Percentiles rank a stretch among this genome's conserved stretches.
Conservation (phyloP, 768 basidiomycete species). For the Sporobolomyces roseus region DNA sequence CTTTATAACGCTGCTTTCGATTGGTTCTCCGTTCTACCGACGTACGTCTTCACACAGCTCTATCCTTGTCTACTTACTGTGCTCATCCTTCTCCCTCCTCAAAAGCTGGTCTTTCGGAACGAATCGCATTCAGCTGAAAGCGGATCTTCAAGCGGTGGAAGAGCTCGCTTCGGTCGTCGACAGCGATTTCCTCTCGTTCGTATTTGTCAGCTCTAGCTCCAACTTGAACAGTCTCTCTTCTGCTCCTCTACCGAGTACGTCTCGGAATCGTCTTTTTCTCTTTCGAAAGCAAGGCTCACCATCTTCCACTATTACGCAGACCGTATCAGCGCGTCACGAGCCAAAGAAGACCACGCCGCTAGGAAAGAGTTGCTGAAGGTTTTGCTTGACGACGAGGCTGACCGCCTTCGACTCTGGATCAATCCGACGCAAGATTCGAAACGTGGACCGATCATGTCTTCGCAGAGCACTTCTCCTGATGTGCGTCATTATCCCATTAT, state of each 20-base stretch:
- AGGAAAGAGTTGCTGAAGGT: constrained; percentile 72
- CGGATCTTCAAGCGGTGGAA: constrained; percentile 78
- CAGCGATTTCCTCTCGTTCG: constrained; percentile 60
- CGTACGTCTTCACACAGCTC: neutral
- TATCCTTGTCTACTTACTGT: no score
- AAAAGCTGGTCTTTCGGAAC: constrained; percentile 99
- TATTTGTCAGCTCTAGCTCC: constrained; percentile 31
- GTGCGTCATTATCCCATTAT: constrained; percentile 9
- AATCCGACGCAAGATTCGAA: constrained; percentile 76
- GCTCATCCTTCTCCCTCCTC: neutral
- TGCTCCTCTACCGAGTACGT: constrained; percentile 46
- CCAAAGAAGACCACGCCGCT: constrained; percentile 60
- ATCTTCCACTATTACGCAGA: constrained; percentile 29
- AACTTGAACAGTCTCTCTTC: constrained; percentile 49
- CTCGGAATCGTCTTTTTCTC: neutral
- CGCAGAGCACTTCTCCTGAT: constrained; percentile 12
- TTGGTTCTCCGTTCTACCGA: constrained; percentile 78
- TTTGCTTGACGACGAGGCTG: constrained; percentile 85
- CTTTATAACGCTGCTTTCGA: constrained; percentile 76
- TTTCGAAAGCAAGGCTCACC: neutral
- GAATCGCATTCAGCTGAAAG: constrained; percentile 80
- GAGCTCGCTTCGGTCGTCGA: constrained; percentile 78
- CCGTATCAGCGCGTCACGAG: constrained; percentile 53
- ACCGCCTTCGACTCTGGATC: constrained; percentile 77
- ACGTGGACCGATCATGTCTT: constrained; percentile 58